Percentiles rank a stretch among this genome's conserved stretches.
phyloP scores from a whole-genome alignment of 805 yeast genomes.

The Ascoidea rubescens region DNA sequence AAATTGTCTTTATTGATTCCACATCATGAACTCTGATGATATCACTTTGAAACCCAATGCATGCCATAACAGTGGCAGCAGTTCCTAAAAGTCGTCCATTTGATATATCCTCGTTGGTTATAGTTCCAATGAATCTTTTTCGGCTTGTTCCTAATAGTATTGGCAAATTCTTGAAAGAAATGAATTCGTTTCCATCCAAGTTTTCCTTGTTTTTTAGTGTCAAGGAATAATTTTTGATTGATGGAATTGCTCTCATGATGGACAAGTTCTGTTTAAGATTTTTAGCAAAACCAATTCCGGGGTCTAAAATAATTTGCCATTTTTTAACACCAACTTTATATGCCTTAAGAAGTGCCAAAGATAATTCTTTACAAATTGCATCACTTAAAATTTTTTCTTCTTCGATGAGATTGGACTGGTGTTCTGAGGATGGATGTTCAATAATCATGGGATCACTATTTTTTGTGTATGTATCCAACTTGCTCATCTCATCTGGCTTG shows the following conservation, averaged over 20 bases:
- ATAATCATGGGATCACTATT: slow-evolving; percentile 22
- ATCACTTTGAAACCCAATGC: slow-evolving; percentile 62
- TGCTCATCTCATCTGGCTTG: slow-evolving; percentile 56
- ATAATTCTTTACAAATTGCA: slow-evolving; percentile 54
- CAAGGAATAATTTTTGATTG: slow-evolving; percentile 33
- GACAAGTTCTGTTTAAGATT: slow-evolving; percentile 52
- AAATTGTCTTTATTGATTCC: slow-evolving; percentile 36
- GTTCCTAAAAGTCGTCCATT: slow-evolving; percentile 37
- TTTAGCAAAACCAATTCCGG: slow-evolving; percentile 97
- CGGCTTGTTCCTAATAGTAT: slow-evolving; percentile 79
- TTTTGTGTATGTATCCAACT: slow-evolving; percentile 37
- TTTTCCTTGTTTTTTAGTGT: slow-evolving; percentile 15
- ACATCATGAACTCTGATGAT: slow-evolving; percentile 86
- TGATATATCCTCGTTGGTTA: slow-evolving; percentile 46
- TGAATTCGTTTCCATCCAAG: slow-evolving; percentile 14
- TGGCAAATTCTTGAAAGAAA: slow-evolving; percentile 28
- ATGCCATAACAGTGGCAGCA: slow-evolving; percentile 57
- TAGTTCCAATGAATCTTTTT: slow-evolving; percentile 70
- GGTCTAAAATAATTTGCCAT: slow-evolving; percentile 90
- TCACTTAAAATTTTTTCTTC: slow-evolving; percentile 27
- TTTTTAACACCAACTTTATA: slow-evolving; percentile 49
- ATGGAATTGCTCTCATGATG: slow-evolving; percentile 36
- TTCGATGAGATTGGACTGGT: slow-evolving; percentile 14
- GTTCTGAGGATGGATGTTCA: slow-evolving; percentile 18
- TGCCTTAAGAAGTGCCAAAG: slow-evolving; percentile 41